Base-by-base conservation (phyloP, 345 rosid species). In the Capsella bursapastoris region DNA sequence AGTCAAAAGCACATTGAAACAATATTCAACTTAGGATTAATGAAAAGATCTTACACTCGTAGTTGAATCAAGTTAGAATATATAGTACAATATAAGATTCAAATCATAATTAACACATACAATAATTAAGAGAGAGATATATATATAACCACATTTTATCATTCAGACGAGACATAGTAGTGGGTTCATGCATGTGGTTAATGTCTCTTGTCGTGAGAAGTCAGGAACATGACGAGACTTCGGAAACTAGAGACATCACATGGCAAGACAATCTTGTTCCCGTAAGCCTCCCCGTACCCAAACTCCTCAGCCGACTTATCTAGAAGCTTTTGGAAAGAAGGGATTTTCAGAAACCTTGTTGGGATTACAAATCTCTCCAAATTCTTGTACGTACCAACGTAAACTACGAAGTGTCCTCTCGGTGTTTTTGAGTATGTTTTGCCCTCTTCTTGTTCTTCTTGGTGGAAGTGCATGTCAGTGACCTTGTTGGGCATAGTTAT, bases 261-360 rank as follows among this genome's bases (percentile, higher is more conserved):
- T 1, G 81, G 81, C 57, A 77, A 77, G 27, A 77, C 72, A 2
- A 77, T 77, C 71, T 77, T 77, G 72, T 77, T 58, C 52, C 64
- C 57, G 59, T 76, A n/a, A 63, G 65, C 75, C 35, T 76, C 80
- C 1, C 58, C 70, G 41, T 64, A 77, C 13, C 72, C 76, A 6
- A 64, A 77, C 62, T 77, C 77, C 48, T 77, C 80, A 11, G 76
- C 77, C 8, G 81, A 72, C 40, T 71, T 77, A 12, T 77, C 81
- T n/a, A 77, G 68, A 64, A 77, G 77, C 15, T 49, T 58, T 25
- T 77, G 76, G n/a, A 77, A 77, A 41, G 62, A 56, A 58, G 67
- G 48, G 63, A 10, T 58, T 57, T 77, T 77, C 31, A 77, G 60
- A 70, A 77, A 70, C 56, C 47, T 64, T 65, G 81, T 77, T 0